A percentile compares a stretch with the other conserved stretches of the same genome.
Conservation (phyloP, 148 eudicot genomes). For the Limonium bicolor region DNA sequence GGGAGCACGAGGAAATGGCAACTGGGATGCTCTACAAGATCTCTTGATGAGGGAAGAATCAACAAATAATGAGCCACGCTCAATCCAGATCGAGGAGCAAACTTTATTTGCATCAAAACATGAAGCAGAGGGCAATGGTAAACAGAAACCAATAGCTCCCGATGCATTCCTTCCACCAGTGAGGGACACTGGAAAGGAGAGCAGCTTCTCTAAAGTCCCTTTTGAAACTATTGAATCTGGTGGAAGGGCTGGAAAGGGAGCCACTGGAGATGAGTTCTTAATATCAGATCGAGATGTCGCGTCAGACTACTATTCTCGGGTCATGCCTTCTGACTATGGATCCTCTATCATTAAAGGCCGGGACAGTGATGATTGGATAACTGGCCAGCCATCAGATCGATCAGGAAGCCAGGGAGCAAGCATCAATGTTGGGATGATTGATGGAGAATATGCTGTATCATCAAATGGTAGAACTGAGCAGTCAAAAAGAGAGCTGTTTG, state of each 20-base stretch:
- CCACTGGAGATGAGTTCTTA: conserved; percentile 34
- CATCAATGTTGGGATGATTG: conserved; percentile 16
- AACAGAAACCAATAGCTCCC: conserved; percentile 17
- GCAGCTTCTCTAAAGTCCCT: conserved; percentile 8
- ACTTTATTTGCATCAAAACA: conserved; percentile 11
- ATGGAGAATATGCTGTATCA: conserved; percentile 24
- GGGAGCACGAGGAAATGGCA: conserved; percentile 26
- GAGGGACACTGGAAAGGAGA: conserved; percentile 20
- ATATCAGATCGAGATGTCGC: conserved; percentile 28
- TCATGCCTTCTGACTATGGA: conserved; percentile 17
- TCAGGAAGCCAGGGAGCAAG: conserved; percentile 13
- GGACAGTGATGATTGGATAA: conserved; percentile 45
- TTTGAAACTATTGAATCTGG: conserved; percentile 25
- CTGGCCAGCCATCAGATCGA: conserved; percentile 19
- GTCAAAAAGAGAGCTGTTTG: conserved; percentile 28
- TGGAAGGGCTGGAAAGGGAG: conserved; percentile 19
- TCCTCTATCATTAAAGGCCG: conserved; percentile 21
- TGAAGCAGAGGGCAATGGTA: conserved; percentile 16
- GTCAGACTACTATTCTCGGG: conserved; percentile 12
- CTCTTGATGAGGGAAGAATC: conserved; percentile 58
- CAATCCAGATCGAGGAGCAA: conserved; percentile 18
- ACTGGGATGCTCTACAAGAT: conserved; percentile 73
- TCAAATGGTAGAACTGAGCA: conserved; percentile 13
- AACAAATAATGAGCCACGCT: conserved; percentile 10
- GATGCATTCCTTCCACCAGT: conserved; percentile 35